These are phyloP conservation scores for Cryphonectria parasitica DNA, from an alignment of 2,329 filamentous ascomycete species.

Conservation along the genomic window DNA sequence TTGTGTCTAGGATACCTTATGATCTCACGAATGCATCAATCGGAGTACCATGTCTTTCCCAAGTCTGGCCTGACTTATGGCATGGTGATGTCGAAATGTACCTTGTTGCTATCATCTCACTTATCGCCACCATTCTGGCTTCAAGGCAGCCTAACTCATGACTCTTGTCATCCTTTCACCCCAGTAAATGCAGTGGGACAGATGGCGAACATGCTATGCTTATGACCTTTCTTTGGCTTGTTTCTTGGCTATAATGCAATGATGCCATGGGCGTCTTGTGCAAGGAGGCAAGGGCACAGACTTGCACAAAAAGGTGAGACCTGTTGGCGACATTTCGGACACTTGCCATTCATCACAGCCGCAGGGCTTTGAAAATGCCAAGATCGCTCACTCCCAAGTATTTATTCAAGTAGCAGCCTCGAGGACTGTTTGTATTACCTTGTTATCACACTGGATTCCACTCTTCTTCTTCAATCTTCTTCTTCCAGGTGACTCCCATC, in stretches of 20 bases:
- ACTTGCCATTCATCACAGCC: background rate
- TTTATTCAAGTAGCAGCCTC: background rate
- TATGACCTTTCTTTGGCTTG: no score
- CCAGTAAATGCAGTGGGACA: no score
- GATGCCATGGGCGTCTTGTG: background rate
- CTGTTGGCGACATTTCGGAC: background rate
- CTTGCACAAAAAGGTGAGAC: background rate
- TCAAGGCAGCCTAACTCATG: background rate
- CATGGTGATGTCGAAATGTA: no score
- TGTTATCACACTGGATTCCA: background rate
- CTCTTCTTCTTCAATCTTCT: background rate
- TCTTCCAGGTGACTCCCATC: background rate
- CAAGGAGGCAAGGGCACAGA: no score
- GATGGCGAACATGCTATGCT: no score
- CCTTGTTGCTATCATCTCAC: background rate
- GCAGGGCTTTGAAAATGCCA: background rate
- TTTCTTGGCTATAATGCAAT: background rate
- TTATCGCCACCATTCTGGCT: background rate
- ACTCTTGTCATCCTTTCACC: background rate
- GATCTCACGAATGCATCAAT: constrained; percentile 27
- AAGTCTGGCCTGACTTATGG: background rate
- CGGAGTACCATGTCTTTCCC: constrained; percentile 13
- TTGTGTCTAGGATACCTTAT: constrained; percentile 23
- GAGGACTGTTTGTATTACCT: no score
- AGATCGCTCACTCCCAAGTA: background rate